These are phyloP conservation scores for Mycena rebaudengoi DNA, from an alignment of 768 basidiomycete genomes.

Conservation along the genomic window DNA sequence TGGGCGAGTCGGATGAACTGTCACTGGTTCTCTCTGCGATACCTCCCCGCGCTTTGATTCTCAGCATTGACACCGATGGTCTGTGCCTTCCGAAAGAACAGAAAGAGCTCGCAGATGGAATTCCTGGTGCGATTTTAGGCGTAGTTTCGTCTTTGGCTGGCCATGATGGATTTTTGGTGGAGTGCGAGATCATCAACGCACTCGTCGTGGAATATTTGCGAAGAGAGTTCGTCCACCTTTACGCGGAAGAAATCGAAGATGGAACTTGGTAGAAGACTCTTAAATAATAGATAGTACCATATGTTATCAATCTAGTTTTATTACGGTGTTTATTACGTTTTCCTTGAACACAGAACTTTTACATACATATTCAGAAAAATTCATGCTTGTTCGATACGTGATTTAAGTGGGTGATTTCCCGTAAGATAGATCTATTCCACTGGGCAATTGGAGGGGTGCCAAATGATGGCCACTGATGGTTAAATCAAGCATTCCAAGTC, in stretches of 20 bases:
- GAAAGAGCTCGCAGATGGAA: constrained; percentile 77
- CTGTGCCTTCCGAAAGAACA: constrained; percentile 94
- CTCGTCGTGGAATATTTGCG: constrained; percentile 78
- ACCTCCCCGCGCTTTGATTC: constrained; percentile 80
- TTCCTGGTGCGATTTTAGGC: constrained; percentile 83
- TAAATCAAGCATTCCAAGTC: too few species aligned
- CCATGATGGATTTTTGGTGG: constrained; percentile 96
- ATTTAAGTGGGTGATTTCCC: too few species aligned
- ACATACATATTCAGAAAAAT: too few species aligned
- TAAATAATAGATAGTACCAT: neutral
- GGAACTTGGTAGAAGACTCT: neutral
- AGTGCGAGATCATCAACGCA: constrained; percentile 91
- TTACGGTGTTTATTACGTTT: too few species aligned
- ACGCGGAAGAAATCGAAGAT: constrained; percentile 42
- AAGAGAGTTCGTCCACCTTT: constrained; percentile 76
- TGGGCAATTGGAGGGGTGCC: too few species aligned
- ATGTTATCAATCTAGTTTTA: too few species aligned
- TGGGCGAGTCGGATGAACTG: constrained; percentile 50
- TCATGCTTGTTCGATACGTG: too few species aligned
- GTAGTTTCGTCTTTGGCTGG: constrained; percentile 88
- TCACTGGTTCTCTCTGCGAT: constrained; percentile 69
- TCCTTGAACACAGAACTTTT: too few species aligned
- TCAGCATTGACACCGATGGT: constrained; percentile 93
- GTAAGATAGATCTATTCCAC: too few species aligned
- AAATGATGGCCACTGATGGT: too few species aligned